Evolutionary conservation across 352 stramenopile genomes (phyloP).

Genomic region (Pythium myriotylum): DNA sequence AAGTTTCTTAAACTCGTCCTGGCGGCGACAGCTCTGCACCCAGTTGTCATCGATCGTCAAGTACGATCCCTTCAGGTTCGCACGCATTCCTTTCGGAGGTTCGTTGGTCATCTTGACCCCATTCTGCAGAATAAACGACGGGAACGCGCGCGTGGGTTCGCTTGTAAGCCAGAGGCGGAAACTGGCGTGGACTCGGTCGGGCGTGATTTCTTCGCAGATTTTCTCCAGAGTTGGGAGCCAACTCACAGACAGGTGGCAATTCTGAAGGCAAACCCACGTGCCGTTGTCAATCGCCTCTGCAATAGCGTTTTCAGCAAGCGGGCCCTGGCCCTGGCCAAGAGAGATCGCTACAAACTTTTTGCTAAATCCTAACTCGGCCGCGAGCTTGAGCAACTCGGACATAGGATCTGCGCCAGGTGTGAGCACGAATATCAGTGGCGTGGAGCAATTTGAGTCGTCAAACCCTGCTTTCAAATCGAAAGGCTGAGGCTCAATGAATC

Average conservation of each 20-base stretch:
- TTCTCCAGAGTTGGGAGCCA: slow-evolving; percentile 95
- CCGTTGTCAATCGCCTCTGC: slow-evolving; percentile 92
- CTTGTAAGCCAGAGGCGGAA: slow-evolving; percentile 96
- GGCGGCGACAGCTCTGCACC: slow-evolving; percentile 64
- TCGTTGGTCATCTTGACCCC: slow-evolving; percentile 97
- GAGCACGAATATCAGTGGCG: slow-evolving; percentile 95
- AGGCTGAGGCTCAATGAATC: slow-evolving; percentile 93
- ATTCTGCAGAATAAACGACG: slow-evolving; percentile 93
- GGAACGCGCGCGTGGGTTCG: slow-evolving; percentile 92
- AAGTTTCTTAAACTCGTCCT: slow-evolving; percentile 81
- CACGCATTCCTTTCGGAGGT: slow-evolving; percentile 92
- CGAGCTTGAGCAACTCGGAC: slow-evolving; percentile 93
- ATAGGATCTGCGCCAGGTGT: slow-evolving; percentile 95
- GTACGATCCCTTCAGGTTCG: slow-evolving; percentile 94
- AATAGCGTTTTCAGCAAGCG: slow-evolving; percentile 92
- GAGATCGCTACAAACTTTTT: slow-evolving; percentile 94
- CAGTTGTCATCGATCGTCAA: slow-evolving; percentile 78
- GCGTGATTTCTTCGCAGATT: slow-evolving; percentile 93
- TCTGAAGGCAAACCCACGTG: slow-evolving; percentile 96
- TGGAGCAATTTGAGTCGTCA: slow-evolving; percentile 93
- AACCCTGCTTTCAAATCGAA: slow-evolving; percentile 94
- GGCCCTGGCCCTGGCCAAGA: slow-evolving; percentile 93
- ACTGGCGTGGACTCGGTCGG: slow-evolving; percentile 88
- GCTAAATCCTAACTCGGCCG: slow-evolving; percentile 89
- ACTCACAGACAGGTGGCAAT: slow-evolving; percentile 94